Base-by-base conservation (phyloP, 345 rosid species). In the Pistacia vera region DNA sequence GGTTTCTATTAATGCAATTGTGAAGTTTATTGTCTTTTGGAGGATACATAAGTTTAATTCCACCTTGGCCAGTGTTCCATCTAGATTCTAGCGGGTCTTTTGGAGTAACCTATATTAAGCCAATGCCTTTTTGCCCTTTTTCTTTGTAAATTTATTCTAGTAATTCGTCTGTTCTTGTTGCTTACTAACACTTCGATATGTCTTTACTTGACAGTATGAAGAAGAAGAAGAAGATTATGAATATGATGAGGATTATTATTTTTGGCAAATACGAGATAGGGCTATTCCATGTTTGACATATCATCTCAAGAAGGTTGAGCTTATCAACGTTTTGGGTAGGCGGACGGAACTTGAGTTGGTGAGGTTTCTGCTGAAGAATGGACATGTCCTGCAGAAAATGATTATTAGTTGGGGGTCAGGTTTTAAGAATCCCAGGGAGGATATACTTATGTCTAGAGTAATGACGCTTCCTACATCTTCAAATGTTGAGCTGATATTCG, bases 261-360 rank as follows among this genome's bases (percentile, higher is more conserved):
- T 0, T 2, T n/a, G 62, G 62, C 33, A 58, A 18, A 35, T 16
- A 63, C 44, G 2, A 4, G 48, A 35, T 33, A 14, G 1, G 44
- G 66, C 20, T 33, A 35, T 63, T 63, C 4, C 66, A 35, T 63
- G 46, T 33, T 33, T 33, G 46, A 63, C 46, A 20, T 5, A 63
- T 63, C 46, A 63, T 63, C 17, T 63, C 18, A 63, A 63, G 20
- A 63, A 25, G n/a, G 66, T 63, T 63, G 66, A 63, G 44, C 36
- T 33, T 4, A 1, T 2, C 13, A 41, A 30, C 2, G 5, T 63
- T 63, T 16, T 3, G 3, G 61, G 61, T 61, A 61, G 9, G 28
- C 38, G 30, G 3, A 61, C 22, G 10, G 36, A 60, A 60, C 14
- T 60, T 22, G 63, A 60, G 63, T 22, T 60, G 7, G 14, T 22